These are phyloP conservation scores for Penicillium italicum DNA, from an alignment of 2,329 filamentous ascomycete genomes.

Conservation along the genomic window DNA sequence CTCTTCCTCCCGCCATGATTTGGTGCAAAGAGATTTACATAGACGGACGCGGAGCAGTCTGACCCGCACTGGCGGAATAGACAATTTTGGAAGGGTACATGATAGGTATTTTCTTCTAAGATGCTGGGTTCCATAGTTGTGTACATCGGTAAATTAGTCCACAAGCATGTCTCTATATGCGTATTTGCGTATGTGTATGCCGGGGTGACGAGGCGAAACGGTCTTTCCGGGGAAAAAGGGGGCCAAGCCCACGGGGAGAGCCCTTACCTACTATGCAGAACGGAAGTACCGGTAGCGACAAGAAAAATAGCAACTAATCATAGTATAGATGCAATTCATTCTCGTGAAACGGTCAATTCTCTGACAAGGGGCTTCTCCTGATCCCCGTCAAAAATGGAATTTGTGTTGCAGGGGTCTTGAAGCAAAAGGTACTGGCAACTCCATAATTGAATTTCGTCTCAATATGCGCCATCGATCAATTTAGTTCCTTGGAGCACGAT, in stretches of 20 bases:
- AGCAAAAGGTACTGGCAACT: not conserved
- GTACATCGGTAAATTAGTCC: not conserved
- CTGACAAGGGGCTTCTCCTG: not conserved
- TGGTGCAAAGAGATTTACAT: not conserved
- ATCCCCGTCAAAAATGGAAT: not conserved
- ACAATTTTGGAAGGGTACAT: not conserved
- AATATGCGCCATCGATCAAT: not conserved
- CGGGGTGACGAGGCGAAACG: not conserved
- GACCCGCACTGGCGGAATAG: not conserved
- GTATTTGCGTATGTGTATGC: not conserved
- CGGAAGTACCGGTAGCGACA: constrained; percentile 1
- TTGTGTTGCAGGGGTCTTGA: not conserved
- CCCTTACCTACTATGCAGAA: not conserved
- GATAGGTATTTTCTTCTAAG: not conserved
- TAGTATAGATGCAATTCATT: not conserved
- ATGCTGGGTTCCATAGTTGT: not conserved
- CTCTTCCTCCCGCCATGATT: not conserved
- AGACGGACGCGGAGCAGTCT: not conserved
- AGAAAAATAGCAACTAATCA: not conserved
- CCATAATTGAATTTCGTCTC: not conserved
- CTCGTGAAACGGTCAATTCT: not conserved
- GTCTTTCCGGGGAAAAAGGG: not conserved
- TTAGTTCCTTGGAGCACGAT: not conserved
- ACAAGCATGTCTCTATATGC: not conserved
- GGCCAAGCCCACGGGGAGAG: not conserved